Conservation (phyloP, 495 filamentous ascomycete species). For the Penicillium odoratum region DNA sequence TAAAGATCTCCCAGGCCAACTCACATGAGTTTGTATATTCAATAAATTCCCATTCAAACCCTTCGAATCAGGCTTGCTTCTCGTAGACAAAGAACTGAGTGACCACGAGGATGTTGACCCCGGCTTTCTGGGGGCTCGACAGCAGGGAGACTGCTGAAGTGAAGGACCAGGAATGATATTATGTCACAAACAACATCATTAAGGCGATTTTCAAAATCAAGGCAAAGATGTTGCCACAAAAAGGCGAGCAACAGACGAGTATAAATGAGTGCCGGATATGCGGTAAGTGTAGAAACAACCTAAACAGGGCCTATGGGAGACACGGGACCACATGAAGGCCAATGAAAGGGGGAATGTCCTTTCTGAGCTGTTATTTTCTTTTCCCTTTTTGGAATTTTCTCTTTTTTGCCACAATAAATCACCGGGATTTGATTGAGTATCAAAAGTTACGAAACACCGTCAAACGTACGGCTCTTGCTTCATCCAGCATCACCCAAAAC, state of each 20-base stretch:
- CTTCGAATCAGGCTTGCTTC: not conserved
- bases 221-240: not conserved
- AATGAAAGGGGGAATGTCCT: constrained; percentile 5
- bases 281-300: constrained; percentile 13
- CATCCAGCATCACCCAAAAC: not conserved
- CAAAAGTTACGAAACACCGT: constrained; percentile 7
- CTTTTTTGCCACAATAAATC: constrained; percentile 34
- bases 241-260: not conserved
- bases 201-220: not conserved
- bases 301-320: not conserved
- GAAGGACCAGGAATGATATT: constrained; percentile 25
- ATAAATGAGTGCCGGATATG: constrained; percentile 2
- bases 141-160: constrained; percentile 9
- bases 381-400: constrained; percentile 14
- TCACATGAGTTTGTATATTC: constrained; percentile 2
- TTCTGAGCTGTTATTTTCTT: constrained; percentile 12
- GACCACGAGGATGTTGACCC: constrained; percentile 3
- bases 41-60: no score
- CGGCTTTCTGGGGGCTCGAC: not conserved
- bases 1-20: constrained; percentile 7
- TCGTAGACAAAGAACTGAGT: not conserved
- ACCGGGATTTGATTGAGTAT: constrained; percentile 15
- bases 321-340: constrained; percentile 16
- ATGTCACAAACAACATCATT: constrained; percentile 21
- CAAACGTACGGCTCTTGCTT: constrained; percentile 2